Base-by-base conservation (phyloP, 495 filamentous ascomycete genomes). In the Jackrogersella multiformis region DNA sequence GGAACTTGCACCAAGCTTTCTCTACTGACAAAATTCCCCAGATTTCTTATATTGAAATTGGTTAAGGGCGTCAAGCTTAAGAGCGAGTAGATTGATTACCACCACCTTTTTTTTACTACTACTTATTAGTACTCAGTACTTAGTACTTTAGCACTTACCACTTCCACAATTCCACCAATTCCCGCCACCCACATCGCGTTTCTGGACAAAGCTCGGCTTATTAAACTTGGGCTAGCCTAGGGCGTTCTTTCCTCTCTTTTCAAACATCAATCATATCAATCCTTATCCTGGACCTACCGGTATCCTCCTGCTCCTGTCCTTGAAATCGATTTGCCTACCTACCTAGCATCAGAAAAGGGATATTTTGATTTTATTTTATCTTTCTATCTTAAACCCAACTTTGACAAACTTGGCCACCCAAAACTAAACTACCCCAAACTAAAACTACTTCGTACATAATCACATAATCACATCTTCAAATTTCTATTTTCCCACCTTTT, bases 191-290 rank as follows among this genome's bases (percentile, higher is more conserved):
- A 26, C 60, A 59, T 46, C 32, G 21, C 13, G 20, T 63, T 49
- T 44, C 34, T 61, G 57, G 56, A 61, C 57, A 51, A 67, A 67
- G 64, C 57, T 67, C 55, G 63, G 63, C 46, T 54, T 34, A 66
- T 56, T 56, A 42, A 30, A 24, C n/a, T n/a, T 42, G 28, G 20
- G 30, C 39, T 35, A 51, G 39, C 26, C 30, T 18, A 45, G 46
- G 26, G 36, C 35, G 46, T 21, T 28, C 21, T 24, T 59, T 49
- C 13, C 15, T 8, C 21, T 32, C n/a, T 49, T 32, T 30, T n/a
- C 26, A 16, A 30, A 18, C 45, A n/a, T 28, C 24, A 26, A 32
- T 26, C 24, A 18, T 26, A 18, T 26, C 26, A 18, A n/a, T 49
- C 41, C 16, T 28, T 35, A n/a, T 56, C 34, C 35, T 41, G 44